Base-by-base conservation (phyloP, 2,329 filamentous ascomycete genomes). In the Plectosphaerella plurivora region DNA sequence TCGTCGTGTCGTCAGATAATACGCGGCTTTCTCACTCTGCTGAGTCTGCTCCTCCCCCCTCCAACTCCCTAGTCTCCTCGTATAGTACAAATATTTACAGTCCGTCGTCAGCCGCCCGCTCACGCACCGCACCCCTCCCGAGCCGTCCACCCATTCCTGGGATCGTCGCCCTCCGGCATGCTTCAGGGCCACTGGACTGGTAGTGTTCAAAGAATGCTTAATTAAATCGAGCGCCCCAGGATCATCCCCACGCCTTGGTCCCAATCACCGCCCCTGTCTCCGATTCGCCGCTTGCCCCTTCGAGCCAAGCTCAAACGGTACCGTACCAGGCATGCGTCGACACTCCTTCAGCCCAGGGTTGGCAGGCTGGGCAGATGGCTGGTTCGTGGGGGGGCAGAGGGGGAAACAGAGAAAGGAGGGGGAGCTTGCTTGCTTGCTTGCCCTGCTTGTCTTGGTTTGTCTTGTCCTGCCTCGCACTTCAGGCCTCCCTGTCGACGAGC, bases 261-360 rank as follows among this genome's bases (percentile, higher is more conserved):
- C 47, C 33, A 41, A 41, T 49, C 33, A 37, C 15, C 18, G 35
- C 47, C 47, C 47, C 25, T 35, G 47, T 49, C 47, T 20, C 35
- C 20, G 18, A 28, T 16, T 37, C 35, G 25, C 20, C 15, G 37
- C 47, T 49, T 49, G 16, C 47, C 47, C 18, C 47, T 39, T 49
- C 47, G 15, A 49, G 47, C 36, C 18, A 49, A 49, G 47, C 14
- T 41, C 47, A 49, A 49, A 49, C 47, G 47, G 47, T 37, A 49
- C 28, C 28, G 28, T 33, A 8, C 22, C 22, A 22, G 22, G 22
- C 22, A 22, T 22, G 22, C 47, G 24, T 49, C 10, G 41, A 44
- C 16, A 18, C 41, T 44, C 41, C 41, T 16, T 9, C n/a, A 18
- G 41, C 41, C 8, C 11, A 22, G 28, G 28, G 28, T 8, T 33